phyloP scores from a whole-genome alignment of 352 stramenopile species.

The Bremia lactucae region DNA sequence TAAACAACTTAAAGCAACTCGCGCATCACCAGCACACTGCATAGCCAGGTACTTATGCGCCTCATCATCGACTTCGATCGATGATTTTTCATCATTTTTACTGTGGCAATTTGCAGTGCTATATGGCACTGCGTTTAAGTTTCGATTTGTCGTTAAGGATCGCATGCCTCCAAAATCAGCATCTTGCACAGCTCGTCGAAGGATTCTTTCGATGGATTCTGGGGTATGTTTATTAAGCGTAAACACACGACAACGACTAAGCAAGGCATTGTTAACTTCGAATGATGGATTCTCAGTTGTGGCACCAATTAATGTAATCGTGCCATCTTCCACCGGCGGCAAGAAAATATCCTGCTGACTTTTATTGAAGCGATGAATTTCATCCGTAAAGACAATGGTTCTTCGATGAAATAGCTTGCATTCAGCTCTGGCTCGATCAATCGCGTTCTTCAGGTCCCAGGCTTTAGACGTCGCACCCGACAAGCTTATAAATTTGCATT shows the following conservation, averaged over 20 bases:
- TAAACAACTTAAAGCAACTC: constrained; percentile 72
- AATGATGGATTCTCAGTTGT: constrained; percentile 87
- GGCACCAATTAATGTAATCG: constrained; percentile 80
- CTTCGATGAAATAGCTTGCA: constrained; percentile 43
- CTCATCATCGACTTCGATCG: constrained; percentile 39
- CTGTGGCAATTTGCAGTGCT: neutral
- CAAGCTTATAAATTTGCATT: constrained; percentile 57
- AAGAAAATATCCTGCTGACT: constrained; percentile 84
- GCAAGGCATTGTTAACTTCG: constrained; percentile 76
- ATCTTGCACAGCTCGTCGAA: constrained; percentile 44
- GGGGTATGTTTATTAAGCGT: constrained; percentile 54
- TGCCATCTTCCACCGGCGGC: constrained; percentile 71
- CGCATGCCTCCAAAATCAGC: constrained; percentile 19
- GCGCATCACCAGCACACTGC: constrained; percentile 69
- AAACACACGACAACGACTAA: constrained; percentile 75
- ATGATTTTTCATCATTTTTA: neutral
- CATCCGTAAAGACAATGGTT: constrained; percentile 83
- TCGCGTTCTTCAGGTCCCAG: constrained; percentile 60
- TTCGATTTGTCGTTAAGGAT: constrained; percentile 14
- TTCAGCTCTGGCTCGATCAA: constrained; percentile 61
- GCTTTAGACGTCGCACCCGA: constrained; percentile 66
- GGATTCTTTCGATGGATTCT: constrained; percentile 53
- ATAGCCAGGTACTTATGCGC: constrained; percentile 57
- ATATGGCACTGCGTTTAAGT: constrained; percentile 4
- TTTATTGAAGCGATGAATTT: constrained; percentile 86